Percentiles rank a stretch among this genome's conserved stretches.
Evolutionary conservation across 2,329 filamentous ascomycete species (phyloP).

Genomic region (Talaromyces sp.): DNA sequence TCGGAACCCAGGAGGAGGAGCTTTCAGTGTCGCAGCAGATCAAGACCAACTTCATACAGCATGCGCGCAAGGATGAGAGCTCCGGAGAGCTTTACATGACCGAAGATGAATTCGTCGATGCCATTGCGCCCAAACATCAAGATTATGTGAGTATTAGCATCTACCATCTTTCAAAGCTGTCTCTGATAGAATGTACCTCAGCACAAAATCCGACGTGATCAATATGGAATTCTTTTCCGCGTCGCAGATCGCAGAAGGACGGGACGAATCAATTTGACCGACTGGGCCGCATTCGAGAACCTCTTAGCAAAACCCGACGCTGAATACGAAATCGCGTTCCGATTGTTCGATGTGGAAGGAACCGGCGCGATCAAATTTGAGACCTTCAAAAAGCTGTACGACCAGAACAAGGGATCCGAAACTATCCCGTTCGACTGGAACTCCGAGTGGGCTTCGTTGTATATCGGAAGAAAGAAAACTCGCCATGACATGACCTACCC

Average conservation of each 20-base stretch:
- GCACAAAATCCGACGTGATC: constrained; percentile 97
- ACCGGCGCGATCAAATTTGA: constrained; percentile 86
- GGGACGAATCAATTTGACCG: constrained; percentile 72
- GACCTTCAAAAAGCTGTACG: constrained; percentile 78
- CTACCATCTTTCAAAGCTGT: not conserved
- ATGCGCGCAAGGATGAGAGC: constrained; percentile 71
- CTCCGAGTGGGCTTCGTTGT: constrained; percentile 92
- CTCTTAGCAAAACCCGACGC: constrained; percentile 90
- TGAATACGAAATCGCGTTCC: constrained; percentile 98
- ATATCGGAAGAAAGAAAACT: constrained; percentile 83
- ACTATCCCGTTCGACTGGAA: constrained; percentile 95
- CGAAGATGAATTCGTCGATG: constrained; percentile 83
- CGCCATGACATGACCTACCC: constrained; percentile 90
- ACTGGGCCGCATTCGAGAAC: constrained; percentile 94
- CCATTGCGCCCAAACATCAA: constrained; percentile 78
- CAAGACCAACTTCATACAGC: constrained; percentile 69
- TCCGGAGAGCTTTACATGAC: constrained; percentile 77
- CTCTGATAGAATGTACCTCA: constrained; percentile 37
- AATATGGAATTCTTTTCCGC: constrained; percentile 88
- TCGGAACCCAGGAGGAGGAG: constrained; percentile 58
- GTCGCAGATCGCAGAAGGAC: constrained; percentile 77
- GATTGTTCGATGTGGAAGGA: constrained; percentile 84
- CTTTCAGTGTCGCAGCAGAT: constrained; percentile 69
- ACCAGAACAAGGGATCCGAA: constrained; percentile 78
- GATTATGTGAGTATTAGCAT: constrained; percentile 71